Evolutionary conservation across 441 rosid species (phyloP), one percentile per base, ranked within the genome.

Genomic region (Gossypium davidsonii): DNA sequence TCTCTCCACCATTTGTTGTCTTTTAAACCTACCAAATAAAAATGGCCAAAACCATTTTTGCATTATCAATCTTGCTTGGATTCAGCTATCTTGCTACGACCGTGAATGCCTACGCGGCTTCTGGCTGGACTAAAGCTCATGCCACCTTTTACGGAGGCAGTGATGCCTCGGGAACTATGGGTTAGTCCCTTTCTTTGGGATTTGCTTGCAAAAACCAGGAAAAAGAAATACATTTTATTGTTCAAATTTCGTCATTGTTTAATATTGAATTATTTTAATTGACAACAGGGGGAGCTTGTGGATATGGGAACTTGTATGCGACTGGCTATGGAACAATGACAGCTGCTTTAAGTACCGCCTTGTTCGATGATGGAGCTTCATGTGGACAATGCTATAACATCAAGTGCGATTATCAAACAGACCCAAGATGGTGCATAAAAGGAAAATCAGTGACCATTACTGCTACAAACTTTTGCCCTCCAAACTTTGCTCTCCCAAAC

Each of bases 141-240:
- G 99, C 99, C 72, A 94, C 99, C 0, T 94, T 94, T 78, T 94
- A 94, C 74, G 99, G 99, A 52, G 97, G 96, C 42, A 81, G 91
- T 52, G 99, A 92, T 75, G 97, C 99, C 73, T 90, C 99, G 0
- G 99, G 99, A 77, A 94, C 99, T 6, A 92, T 94, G 99, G 97
- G 97, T 94, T 84, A 6, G 79, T 56, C 3, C 10, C 49, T n/a
- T 60, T 9, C 10, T 59, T 25, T 42, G n/a, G 20, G 18, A 6
- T 57, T 31, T 31, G 12, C 66, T 4, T 18, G 59, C 12, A 55
- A 55, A 20, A 61, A 23, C 7, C 31, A 21, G 34, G 46, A 21
- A 21, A 61, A 57, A 34, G 2, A 5, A 57, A 57, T 11, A 17
- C 31, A 18, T 64, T 42, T 20, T 46, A 0, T 39, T 20, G 49